Evolutionary conservation across 129 eudicot genomes (phyloP).

Genomic region (Arctium minus): DNA sequence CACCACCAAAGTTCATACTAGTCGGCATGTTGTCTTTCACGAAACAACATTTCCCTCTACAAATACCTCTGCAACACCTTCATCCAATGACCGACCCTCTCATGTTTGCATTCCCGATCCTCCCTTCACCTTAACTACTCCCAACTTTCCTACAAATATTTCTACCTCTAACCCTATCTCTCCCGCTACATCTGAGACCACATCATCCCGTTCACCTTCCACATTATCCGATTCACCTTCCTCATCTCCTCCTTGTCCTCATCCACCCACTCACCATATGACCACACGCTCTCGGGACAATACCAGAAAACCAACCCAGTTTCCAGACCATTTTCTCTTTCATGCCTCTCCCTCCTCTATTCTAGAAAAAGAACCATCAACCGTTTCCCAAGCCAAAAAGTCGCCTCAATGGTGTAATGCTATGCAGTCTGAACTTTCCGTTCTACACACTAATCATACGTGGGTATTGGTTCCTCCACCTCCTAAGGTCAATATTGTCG

Average conservation of each 20-base stretch:
- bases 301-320: background rate
- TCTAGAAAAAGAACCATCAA: background rate
- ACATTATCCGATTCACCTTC: background rate
- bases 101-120: background rate
- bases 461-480: background rate
- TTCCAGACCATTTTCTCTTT: background rate
- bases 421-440: background rate
- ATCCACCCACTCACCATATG: background rate
- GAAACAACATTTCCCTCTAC: background rate
- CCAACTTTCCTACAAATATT: background rate
- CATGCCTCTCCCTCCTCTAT: background rate
- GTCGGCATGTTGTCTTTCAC: background rate
- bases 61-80: background rate
- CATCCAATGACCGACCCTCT: background rate
- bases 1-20: background rate
- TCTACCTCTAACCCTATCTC: no score
- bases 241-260: background rate
- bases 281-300: background rate
- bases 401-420: background rate
- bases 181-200: background rate
- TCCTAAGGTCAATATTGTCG: no score
- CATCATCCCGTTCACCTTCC: background rate
- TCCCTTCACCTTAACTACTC: background rate
- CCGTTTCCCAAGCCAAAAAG: background rate
- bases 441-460: background rate